A percentile compares a stretch with the other conserved stretches of the same genome.
These are phyloP conservation scores for Yamadazyma phyllophila DNA, from an alignment of 805 yeast species.

Conservation along the genomic window DNA sequence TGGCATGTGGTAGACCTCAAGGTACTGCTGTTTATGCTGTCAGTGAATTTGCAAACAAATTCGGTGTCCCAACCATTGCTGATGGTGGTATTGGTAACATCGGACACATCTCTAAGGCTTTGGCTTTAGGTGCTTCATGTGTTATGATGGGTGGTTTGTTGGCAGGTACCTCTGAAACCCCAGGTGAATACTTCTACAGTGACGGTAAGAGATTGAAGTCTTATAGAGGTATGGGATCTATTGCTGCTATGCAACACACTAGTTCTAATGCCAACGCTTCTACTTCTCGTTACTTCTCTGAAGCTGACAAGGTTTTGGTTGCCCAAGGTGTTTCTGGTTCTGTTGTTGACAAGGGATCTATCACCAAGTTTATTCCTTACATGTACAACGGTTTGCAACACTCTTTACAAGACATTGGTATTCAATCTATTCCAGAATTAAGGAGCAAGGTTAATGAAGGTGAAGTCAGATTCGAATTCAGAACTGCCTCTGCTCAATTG, in stretches of 20 bases:
- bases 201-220: conserved; percentile 97
- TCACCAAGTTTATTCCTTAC: conserved; percentile 91
- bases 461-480: conserved; percentile 86
- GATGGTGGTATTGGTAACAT: conserved; percentile 99
- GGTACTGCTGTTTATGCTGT: conserved; percentile 98
- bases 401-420: conserved; percentile 98
- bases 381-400: conserved; percentile 94
- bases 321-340: conserved; percentile 99
- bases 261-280: conserved; percentile 91
- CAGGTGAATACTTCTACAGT: conserved; percentile 96
- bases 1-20: conserved; percentile 99
- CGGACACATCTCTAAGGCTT: conserved; percentile 96
- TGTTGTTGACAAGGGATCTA: conserved; percentile 94
- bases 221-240: conserved; percentile 99
- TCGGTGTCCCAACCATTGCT: conserved; percentile 98
- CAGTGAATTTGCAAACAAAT: conserved; percentile 87
- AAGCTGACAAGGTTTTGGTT: conserved; percentile 89
- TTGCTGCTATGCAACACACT: conserved; percentile 97
- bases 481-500: conserved; percentile 97
- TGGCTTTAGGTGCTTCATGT: conserved; percentile 93
- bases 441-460: conserved; percentile 64
- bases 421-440: conserved; percentile 59
- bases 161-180: conserved; percentile 98
- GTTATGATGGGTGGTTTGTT: conserved; percentile 99
- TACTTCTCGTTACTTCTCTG: conserved; percentile 96